Evolutionary conservation across 192 early-diverging fungal species (phyloP).

Genomic region (Coemansia sp.): DNA sequence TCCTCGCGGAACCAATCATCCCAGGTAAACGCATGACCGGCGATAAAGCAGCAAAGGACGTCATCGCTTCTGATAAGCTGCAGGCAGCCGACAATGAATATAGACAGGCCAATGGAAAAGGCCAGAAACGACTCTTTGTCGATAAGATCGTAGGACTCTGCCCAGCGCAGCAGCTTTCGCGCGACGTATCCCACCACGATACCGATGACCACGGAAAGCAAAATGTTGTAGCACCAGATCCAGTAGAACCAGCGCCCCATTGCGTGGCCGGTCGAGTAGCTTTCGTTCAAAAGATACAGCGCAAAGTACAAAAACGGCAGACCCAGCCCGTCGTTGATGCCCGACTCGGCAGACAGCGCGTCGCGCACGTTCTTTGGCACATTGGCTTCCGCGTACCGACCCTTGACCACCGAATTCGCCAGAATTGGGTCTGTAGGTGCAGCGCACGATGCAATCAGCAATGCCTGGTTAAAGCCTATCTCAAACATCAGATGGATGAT

Average conservation of each 20-base stretch:
- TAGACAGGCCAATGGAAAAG: constrained; percentile 78
- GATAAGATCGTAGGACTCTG: constrained; percentile 73
- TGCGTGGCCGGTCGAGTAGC: constrained; percentile 59
- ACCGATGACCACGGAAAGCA: constrained; percentile 74
- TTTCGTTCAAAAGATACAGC: constrained; percentile 65
- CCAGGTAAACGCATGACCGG: constrained; percentile 83
- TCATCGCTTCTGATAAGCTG: constrained; percentile 74
- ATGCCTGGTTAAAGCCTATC: constrained; percentile 54
- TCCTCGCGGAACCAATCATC: constrained; percentile 92
- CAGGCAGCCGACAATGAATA: constrained; percentile 69
- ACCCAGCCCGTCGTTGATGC: constrained; percentile 87
- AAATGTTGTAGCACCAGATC: constrained; percentile 83
- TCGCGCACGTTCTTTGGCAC: constrained; percentile 82
- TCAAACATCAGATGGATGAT: constrained; percentile 59
- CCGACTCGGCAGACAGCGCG: constrained; percentile 79
- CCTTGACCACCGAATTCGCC: constrained; percentile 93
- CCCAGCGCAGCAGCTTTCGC: constrained; percentile 68
- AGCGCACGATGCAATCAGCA: constrained; percentile 82
- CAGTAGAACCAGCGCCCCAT: constrained; percentile 81
- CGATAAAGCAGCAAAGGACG: constrained; percentile 75
- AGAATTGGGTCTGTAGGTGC: constrained; percentile 95
- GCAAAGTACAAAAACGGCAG: constrained; percentile 80
- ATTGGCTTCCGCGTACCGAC: constrained; percentile 89
- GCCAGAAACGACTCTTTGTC: constrained; percentile 90
- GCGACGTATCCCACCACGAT: constrained; percentile 71